Evolutionary conservation across 495 filamentous ascomycete species (phyloP), one percentile per base, ranked within the genome.

Genomic region (Penicillium flavigenum): DNA sequence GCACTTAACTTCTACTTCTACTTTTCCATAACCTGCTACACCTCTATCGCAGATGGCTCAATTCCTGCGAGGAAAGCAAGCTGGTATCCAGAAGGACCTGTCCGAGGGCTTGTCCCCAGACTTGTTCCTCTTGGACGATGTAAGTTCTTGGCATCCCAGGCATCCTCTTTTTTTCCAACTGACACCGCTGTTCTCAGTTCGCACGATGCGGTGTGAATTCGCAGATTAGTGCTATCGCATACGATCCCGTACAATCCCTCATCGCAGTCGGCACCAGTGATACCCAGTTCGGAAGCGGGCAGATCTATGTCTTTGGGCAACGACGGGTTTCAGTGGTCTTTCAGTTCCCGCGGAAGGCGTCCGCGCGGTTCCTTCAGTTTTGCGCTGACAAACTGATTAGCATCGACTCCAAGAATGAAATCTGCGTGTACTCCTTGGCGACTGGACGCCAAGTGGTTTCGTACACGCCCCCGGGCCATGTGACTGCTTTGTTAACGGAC

Each of bases 271-370:
- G 91, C 26, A 98, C 95, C 47, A 86, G 83, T 68, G 88, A 89
- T 72, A 88, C 88, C 36, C 81, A 86, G 59, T 91, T 83, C 57
- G 88, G 89, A 52, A 82, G 81, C 39, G 89, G 89, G 20, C 85
- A 90, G 71, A 91, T 98, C 68, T 94, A 94, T 72, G 78, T 98
- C 62, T 96, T 94, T 65, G 94, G 94, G 14, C 88, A 91, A 72
- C 83, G 79, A 38, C 87, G 94, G 26, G 87, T 97, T 47, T 79
- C 83, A 43, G 88, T 88, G 58, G 80, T 84, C 36, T 80, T 91
- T 57, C 68, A 76, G 1, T 74, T 90, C 47, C 81, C 85, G 31
- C 78, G 83, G 48, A 84, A 84, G 63, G 85, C 87, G 5, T 87
- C 86, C 10, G 85, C 90, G 9, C 86, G 81, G 63, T 81, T 78